Evolutionary conservation across 345 rosid species (phyloP).

Genomic region (Psidium friedrichsthalianum): DNA sequence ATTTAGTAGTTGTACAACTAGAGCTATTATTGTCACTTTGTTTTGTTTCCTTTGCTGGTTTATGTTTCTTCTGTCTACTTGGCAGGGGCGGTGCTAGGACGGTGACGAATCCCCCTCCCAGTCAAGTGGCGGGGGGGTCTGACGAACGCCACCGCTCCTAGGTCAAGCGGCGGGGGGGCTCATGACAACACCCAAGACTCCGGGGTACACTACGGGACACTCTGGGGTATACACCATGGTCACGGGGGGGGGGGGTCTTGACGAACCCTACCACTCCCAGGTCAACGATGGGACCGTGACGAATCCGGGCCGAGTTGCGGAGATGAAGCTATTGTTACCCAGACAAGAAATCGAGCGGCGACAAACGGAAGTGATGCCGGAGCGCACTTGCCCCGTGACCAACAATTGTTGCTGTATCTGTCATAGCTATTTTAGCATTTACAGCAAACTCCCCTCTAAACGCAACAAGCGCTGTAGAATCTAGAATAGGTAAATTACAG

Average conservation of each 20-base stretch:
- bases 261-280: too few species aligned
- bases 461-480: not conserved
- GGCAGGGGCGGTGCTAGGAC: not conserved
- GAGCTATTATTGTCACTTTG: not conserved
- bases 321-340: too few species aligned
- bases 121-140: not conserved
- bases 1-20: not conserved
- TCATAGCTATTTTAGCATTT: not conserved
- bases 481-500: not conserved
- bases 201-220: too few species aligned
- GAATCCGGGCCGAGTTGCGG: too few species aligned
- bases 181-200: too few species aligned
- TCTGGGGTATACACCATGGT: too few species aligned
- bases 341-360: too few species aligned
- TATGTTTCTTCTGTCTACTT: not conserved
- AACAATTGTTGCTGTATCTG: not conserved
- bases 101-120: not conserved
- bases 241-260: too few species aligned
- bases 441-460: not conserved
- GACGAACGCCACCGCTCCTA: not conserved
- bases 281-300: too few species aligned
- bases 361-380: not conserved
- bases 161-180: not conserved
- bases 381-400: not conserved
- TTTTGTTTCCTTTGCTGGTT: not conserved